Base-by-base conservation (phyloP, 768 basidiomycete species). In the Termitomyces sp. region DNA sequence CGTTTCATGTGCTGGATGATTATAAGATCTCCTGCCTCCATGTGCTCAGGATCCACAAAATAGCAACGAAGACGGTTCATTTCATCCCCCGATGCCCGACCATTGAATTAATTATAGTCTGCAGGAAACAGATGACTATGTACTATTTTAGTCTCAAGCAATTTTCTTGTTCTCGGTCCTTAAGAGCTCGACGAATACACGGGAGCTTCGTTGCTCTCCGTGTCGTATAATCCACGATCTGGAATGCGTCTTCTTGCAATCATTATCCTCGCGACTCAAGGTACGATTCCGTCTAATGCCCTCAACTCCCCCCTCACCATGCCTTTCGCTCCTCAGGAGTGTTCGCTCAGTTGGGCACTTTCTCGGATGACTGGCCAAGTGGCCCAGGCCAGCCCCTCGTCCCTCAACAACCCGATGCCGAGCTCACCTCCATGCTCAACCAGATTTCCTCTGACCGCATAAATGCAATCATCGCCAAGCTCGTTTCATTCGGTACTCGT, bases 401-500 rank as follows among this genome's bases (percentile, higher is more conserved):
- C 19, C 71, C 79, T 5, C 81, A 82, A 63, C 58, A 69, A 27
- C 79, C 80, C 12, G 68, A 75, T 52, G 27, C 59, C 3, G 81
- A 83, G 62, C 77, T 82, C 40, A 68, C 67, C 2, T 59, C 66
- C 3, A 81, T 82, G 60, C 75, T 83, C 62, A 65, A 70, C n/a
- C 65, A 77, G 57, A 74, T 84, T 58, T 75, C 80, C 60, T 70
- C 77, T 1, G 63, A 65, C 16, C 75, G 77, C 27, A 76, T 83
- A 52, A 58, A 80, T 57, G 68, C 73, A 23, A 83, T 71, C 50
- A 82, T 83, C 60, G 67, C 66, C 45, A 81, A 81, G 63, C 79
- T 84, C 35, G 78, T 78, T 46, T 78, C 81, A 21, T 82, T 83
- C 60, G 82, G 82, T 19, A 84, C 81, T 19, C 74, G 82, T 10